phyloP scores from a whole-genome alignment of 2,329 filamentous ascomycete species.

The Cryoendolithus antarcticus region DNA sequence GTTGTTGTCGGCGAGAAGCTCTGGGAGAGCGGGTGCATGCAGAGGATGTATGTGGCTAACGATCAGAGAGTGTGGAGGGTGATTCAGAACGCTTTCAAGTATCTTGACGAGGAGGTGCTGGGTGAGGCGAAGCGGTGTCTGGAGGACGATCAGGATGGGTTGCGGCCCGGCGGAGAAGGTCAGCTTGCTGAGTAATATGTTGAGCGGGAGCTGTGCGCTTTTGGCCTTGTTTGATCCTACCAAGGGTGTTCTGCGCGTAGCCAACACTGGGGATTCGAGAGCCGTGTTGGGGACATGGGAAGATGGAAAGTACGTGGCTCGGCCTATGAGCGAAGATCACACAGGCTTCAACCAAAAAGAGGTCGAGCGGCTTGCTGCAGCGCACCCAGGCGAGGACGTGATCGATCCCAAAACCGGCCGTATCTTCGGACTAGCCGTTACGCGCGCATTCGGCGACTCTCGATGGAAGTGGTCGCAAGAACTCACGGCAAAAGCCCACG shows the following conservation, averaged over 20 bases:
- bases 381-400: conserved; percentile 52
- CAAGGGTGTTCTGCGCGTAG: conserved; percentile 44
- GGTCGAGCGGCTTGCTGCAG: conserved; percentile 39
- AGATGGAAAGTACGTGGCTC: conserved; percentile 36
- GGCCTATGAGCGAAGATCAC: conserved; percentile 51
- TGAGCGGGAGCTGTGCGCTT: conserved; percentile 39
- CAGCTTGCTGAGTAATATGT: conserved; percentile 1
- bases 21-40: conserved; percentile 9
- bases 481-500: conserved; percentile 32
- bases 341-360: conserved; percentile 52
- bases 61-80: conserved; percentile 22
- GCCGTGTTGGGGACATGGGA: conserved; percentile 48
- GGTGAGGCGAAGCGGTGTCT: conserved; percentile 2
- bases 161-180: conserved; percentile 4
- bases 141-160: too few species aligned
- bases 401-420: conserved; percentile 44
- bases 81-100: conserved; percentile 28
- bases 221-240: conserved; percentile 49
- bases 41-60: conserved; percentile 12
- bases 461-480: conserved; percentile 54
- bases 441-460: conserved; percentile 58
- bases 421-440: conserved; percentile 48
- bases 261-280: conserved; percentile 55
- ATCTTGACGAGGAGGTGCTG: conserved; percentile 27
- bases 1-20: conserved; percentile 13